phyloP scores from a whole-genome alignment of 164 flowering plant species.

The Nelumbo lutea region DNA sequence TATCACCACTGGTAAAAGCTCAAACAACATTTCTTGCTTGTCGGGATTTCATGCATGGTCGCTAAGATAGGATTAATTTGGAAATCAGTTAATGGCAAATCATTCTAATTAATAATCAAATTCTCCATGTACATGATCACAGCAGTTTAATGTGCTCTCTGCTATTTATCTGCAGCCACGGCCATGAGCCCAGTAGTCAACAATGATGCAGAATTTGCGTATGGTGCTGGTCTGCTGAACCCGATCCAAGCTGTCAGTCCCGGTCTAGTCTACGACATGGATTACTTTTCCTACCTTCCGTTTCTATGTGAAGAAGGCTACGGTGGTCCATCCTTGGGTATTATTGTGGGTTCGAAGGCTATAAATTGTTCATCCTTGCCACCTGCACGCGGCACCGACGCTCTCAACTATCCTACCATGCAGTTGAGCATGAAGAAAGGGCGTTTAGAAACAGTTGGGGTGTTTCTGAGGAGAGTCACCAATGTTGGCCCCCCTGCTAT shows the following conservation, averaged over 20 bases:
- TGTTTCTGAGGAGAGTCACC: constrained; percentile 52
- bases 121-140: neutral
- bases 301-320: constrained; percentile 71
- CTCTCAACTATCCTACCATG: constrained; percentile 77
- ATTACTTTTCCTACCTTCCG: constrained; percentile 42
- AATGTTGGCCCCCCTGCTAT: constrained; percentile 63
- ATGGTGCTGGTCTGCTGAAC: constrained; percentile 68
- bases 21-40: no score
- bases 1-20: constrained; percentile 34
- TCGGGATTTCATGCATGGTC: no score
- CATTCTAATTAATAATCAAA: no score
- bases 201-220: constrained; percentile 58
- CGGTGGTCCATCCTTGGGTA: constrained; percentile 21
- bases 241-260: constrained; percentile 57
- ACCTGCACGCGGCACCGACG: constrained; percentile 30
- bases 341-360: constrained; percentile 34
- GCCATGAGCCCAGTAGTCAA: constrained; percentile 48
- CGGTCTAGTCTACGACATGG: constrained; percentile 68
- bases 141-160: neutral
- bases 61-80: no score
- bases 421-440: constrained; percentile 33
- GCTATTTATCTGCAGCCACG: constrained; percentile 30
- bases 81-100: no score
- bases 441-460: constrained; percentile 21
- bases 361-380: constrained; percentile 45